phyloP scores from a whole-genome alignment of 148 eudicot genomes.

The Bassia scoparia region DNA sequence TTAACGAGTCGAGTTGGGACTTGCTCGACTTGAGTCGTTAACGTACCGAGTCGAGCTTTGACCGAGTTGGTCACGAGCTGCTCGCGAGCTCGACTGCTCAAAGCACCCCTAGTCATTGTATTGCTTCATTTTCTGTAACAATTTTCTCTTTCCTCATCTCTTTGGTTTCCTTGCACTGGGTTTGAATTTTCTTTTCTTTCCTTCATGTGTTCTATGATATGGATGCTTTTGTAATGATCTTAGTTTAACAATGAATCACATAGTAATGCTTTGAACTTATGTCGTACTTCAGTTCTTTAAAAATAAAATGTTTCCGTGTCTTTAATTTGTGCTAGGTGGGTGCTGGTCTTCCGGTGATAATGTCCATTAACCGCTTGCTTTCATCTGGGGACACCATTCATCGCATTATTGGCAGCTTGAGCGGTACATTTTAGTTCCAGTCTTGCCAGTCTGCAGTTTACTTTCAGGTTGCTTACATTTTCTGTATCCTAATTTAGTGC shows the following conservation, averaged over 20 bases:
- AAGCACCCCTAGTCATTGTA: background rate
- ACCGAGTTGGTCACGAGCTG: too few relatives aligned
- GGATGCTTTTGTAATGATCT: background rate
- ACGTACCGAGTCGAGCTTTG: too few relatives aligned
- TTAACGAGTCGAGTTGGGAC: too few relatives aligned
- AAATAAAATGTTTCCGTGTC: background rate
- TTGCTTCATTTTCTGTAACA: background rate
- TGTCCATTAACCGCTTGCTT: constrained; percentile 73
- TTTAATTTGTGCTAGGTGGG: constrained; percentile 66
- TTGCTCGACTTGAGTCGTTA: too few relatives aligned
- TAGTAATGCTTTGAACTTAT: background rate
- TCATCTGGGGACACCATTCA: constrained; percentile 76
- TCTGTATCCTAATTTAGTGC: background rate
- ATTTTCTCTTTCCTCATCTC: background rate
- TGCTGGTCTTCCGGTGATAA: constrained; percentile 91
- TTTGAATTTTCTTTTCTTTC: background rate
- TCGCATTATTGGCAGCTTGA: constrained; percentile 82
- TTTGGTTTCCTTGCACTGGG: background rate
- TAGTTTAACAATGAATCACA: background rate
- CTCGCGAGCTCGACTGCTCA: too few relatives aligned
- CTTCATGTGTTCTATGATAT: background rate
- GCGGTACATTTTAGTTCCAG: constrained; percentile 46
- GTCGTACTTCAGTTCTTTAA: background rate
- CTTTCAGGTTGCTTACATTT: background rate
- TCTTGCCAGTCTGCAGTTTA: constrained; percentile 6